These are phyloP conservation scores for Trametopsis cervina DNA, from an alignment of 768 basidiomycete genomes.

Conservation along the genomic window DNA sequence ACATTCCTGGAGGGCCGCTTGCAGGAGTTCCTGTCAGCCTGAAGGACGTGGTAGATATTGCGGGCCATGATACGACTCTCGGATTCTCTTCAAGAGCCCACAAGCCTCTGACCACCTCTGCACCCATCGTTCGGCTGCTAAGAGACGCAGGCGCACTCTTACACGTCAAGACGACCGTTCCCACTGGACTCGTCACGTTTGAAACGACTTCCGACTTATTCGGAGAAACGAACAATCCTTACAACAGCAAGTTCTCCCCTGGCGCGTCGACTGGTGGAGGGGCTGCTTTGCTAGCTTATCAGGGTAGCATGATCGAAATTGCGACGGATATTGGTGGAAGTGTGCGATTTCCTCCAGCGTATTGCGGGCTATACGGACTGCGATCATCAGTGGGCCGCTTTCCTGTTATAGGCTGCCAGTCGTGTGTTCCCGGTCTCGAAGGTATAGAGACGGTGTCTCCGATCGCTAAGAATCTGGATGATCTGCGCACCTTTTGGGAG, in stretches of 20 bases:
- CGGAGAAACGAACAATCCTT: constrained; percentile 42
- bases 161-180: constrained; percentile 36
- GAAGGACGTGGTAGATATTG: constrained; percentile 41
- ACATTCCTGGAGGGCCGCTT: constrained; percentile 20
- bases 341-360: constrained; percentile 40
- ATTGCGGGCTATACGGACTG: constrained; percentile 39
- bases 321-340: constrained; percentile 46
- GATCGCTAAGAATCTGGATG: constrained; percentile 34
- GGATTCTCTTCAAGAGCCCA: constrained; percentile 34
- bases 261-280: constrained; percentile 51
- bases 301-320: constrained; percentile 39
- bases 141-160: constrained; percentile 36
- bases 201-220: constrained; percentile 39
- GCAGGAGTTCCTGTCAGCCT: constrained; percentile 43
- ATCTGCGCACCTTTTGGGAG: constrained; percentile 37
- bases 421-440: constrained; percentile 32
- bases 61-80: constrained; percentile 39
- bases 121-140: constrained; percentile 34
- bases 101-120: constrained; percentile 28
- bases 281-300: constrained; percentile 38
- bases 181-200: constrained; percentile 34
- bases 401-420: constrained; percentile 25
- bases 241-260: constrained; percentile 32
- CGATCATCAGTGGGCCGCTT: constrained; percentile 33
- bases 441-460: constrained; percentile 31